Evolutionary conservation across 225 moss, liverwort and hornwort species (phyloP).

Genomic region (Neckera pumila): DNA sequence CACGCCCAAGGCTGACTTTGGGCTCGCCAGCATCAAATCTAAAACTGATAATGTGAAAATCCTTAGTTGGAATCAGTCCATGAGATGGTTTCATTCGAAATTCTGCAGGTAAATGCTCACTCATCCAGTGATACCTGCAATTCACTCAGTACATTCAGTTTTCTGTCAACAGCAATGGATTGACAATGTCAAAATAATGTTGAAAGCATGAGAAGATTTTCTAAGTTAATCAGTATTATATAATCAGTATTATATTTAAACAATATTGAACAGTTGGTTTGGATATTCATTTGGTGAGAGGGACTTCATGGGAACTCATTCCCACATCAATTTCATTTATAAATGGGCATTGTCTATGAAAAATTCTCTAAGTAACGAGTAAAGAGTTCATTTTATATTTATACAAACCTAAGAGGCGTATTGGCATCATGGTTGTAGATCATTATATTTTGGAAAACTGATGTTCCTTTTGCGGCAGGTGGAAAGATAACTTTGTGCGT

Average conservation of each 20-base stretch:
- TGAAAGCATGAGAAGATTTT: not conserved
- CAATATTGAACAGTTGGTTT: not conserved
- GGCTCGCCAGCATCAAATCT: conserved; percentile 80
- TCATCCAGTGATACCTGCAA: conserved; percentile 69
- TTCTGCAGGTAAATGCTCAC: conserved; percentile 55
- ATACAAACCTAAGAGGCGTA: conserved; percentile 68
- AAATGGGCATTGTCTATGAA: not conserved
- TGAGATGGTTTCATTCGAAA: conserved; percentile 81
- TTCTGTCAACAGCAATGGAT: not conserved
- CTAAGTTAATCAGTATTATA: not conserved
- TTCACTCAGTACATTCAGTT: not conserved
- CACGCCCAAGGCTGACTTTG: conserved; percentile 49
- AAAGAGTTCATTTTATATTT: not conserved
- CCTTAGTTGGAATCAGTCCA: conserved; percentile 77
- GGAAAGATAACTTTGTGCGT: conserved; percentile 65
- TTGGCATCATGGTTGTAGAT: conserved; percentile 76
- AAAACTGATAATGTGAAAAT: conserved; percentile 73
- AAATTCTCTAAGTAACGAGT: not conserved
- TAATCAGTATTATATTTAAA: not conserved
- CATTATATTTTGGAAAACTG: conserved; percentile 58
- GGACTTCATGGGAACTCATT: not conserved
- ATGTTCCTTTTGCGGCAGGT: conserved; percentile 65
- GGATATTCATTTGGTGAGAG: not conserved
- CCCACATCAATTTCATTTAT: not conserved
- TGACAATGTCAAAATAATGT: not conserved